Evolutionary conservation across 1,284 basidiomycete genomes (phyloP).

Genomic region (Ceratobasidium sp.): DNA sequence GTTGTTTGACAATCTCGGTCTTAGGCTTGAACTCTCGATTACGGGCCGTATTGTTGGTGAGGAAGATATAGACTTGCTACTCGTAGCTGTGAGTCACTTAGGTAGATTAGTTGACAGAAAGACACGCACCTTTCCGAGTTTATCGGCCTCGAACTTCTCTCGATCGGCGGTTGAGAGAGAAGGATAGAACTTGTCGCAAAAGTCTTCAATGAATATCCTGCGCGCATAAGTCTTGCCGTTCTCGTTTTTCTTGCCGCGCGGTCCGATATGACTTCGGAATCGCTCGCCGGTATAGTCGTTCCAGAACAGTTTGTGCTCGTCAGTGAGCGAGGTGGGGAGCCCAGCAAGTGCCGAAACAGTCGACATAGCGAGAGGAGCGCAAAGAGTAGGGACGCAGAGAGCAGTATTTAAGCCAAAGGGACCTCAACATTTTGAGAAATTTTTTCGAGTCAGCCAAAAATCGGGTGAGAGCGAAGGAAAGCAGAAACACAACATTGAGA

Average conservation of each 20-base stretch:
- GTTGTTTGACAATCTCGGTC: not conserved
- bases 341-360: no score
- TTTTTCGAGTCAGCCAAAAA: no score
- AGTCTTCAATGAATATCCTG: not conserved
- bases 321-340: not conserved
- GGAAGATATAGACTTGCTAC: not conserved
- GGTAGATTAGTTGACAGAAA: no score
- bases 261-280: not conserved
- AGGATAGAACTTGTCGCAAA: conserved; percentile 10
- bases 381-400: no score
- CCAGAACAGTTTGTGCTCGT: not conserved
- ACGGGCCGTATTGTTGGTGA: not conserved
- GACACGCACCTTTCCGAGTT: no score
- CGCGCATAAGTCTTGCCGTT: not conserved
- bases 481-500: no score
- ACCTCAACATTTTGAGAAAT: no score
- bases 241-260: not conserved
- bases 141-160: no score
- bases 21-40: not conserved
- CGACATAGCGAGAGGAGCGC: no score
- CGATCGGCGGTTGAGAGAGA: not conserved
- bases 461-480: no score
- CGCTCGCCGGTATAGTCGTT: not conserved
- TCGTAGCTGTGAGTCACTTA: no score
- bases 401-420: no score